These are phyloP conservation scores for Annulohypoxylon bovei DNA, from an alignment of 495 filamentous ascomycete genomes.

Conservation along the genomic window DNA sequence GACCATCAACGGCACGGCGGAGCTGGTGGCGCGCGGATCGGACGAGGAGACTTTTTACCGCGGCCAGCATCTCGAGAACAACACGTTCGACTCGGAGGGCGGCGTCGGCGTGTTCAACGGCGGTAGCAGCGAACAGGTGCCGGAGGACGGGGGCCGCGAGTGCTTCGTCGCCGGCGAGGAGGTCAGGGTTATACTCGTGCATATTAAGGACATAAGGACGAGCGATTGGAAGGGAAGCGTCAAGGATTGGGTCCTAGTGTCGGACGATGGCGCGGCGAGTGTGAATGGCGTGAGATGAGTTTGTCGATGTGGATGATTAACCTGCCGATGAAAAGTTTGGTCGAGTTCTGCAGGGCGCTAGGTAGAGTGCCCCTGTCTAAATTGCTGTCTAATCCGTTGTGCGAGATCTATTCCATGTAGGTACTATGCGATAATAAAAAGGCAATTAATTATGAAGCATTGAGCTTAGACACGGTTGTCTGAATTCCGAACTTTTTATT, in stretches of 20 bases:
- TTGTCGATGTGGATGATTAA: not conserved
- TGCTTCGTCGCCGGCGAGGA: conserved; percentile 76
- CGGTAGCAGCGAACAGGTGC: conserved; percentile 3
- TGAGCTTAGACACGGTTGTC: not conserved
- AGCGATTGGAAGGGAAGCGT: conserved; percentile 85
- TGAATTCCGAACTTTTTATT: not conserved
- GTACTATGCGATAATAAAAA: not conserved
- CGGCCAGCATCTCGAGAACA: conserved; percentile 86
- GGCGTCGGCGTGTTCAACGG: conserved; percentile 50
- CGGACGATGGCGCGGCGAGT: conserved; percentile 37
- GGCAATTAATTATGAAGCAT: not conserved
- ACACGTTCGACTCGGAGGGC: conserved; percentile 75
- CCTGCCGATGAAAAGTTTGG: not conserved
- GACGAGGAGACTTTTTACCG: conserved; percentile 86
- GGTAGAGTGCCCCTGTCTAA: not conserved
- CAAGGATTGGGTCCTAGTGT: conserved; percentile 74
- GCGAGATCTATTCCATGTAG: not conserved
- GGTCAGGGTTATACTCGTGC: conserved; percentile 78
- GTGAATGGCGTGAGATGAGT: conserved; percentile 48
- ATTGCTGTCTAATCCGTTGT: not conserved
- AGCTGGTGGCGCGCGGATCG: conserved; percentile 73
- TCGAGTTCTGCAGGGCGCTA: not conserved
- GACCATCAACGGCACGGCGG: conserved; percentile 87
- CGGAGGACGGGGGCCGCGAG: conserved; percentile 61
- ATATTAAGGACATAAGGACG: conserved; percentile 76